Percentiles rank a stretch among this genome's conserved stretches.
These are phyloP conservation scores for Leptographium procerum DNA, from an alignment of 2,329 filamentous ascomycete genomes.

Conservation along the genomic window DNA sequence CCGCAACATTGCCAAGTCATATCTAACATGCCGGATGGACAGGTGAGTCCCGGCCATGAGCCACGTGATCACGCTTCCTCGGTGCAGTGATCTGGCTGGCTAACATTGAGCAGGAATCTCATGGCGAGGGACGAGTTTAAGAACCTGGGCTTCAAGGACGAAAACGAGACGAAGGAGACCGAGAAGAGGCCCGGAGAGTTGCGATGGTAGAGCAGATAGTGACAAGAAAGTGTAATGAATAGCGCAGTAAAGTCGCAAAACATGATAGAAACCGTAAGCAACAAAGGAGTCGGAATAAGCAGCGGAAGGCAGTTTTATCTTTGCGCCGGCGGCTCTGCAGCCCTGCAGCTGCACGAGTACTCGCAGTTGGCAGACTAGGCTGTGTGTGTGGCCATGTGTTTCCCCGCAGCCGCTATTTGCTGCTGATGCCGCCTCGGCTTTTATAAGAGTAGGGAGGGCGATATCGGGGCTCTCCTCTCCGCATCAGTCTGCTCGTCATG, in stretches of 20 bases:
- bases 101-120: slow-evolving; percentile 53
- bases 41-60: no score
- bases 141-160: slow-evolving; percentile 69
- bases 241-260: no score
- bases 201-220: slow-evolving; percentile 19
- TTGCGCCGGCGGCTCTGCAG: not conserved
- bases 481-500: no score
- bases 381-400: no score
- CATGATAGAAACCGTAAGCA: not conserved
- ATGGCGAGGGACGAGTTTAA: slow-evolving; percentile 95
- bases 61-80: not conserved
- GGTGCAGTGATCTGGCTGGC: not conserved
- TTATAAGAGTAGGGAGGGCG: not conserved
- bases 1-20: slow-evolving; percentile 74
- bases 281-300: not conserved
- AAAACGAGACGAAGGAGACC: slow-evolving; percentile 14
- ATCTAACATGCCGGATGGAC: slow-evolving; percentile 89
- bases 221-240: not conserved
- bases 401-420: not conserved
- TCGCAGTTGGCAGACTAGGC: not conserved
- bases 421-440: not conserved
- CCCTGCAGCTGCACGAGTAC: not conserved
- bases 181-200: slow-evolving; percentile 20
- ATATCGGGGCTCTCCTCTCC: no score
- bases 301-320: not conserved